phyloP scores from a whole-genome alignment of 2,329 filamentous ascomycete genomes.

The Pseudonectria buxi region DNA sequence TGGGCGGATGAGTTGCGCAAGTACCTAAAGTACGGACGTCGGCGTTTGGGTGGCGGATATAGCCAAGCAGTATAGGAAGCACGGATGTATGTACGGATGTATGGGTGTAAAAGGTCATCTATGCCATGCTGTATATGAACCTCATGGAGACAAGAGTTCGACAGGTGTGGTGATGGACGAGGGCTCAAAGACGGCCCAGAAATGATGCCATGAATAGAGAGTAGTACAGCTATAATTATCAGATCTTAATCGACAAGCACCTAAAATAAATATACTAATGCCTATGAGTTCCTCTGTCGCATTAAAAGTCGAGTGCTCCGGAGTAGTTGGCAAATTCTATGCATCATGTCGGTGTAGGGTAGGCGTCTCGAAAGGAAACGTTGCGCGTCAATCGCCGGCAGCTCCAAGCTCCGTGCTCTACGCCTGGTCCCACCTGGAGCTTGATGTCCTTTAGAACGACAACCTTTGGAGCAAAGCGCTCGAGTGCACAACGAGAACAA shows the following conservation, averaged over 20 bases:
- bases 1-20: constrained; percentile 92
- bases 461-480: neutral
- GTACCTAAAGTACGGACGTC: constrained; percentile 57
- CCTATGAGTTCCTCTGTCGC: too few species aligned
- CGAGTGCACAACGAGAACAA: constrained; percentile 10
- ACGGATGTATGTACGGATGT: constrained; percentile 1
- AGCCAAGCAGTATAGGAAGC: constrained; percentile 54
- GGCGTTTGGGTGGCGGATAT: constrained; percentile 53
- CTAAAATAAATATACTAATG: too few species aligned
- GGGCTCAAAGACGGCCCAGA: too few species aligned
- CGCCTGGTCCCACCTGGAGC: constrained; percentile 9
- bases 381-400: too few species aligned
- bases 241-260: too few species aligned
- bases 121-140: constrained; percentile 11
- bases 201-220: too few species aligned
- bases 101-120: constrained; percentile 3
- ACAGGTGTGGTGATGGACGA: constrained; percentile 3
- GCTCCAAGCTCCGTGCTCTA: neutral
- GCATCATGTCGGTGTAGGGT: too few species aligned
- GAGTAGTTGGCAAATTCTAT: too few species aligned
- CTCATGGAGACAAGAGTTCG: constrained; percentile 6
- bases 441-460: neutral
- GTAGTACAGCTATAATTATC: too few species aligned
- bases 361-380: too few species aligned
- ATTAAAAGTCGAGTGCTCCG: too few species aligned